These are phyloP conservation scores for Thymus mandschuricus DNA, from an alignment of 257 asterid genomes.

Conservation along the genomic window DNA sequence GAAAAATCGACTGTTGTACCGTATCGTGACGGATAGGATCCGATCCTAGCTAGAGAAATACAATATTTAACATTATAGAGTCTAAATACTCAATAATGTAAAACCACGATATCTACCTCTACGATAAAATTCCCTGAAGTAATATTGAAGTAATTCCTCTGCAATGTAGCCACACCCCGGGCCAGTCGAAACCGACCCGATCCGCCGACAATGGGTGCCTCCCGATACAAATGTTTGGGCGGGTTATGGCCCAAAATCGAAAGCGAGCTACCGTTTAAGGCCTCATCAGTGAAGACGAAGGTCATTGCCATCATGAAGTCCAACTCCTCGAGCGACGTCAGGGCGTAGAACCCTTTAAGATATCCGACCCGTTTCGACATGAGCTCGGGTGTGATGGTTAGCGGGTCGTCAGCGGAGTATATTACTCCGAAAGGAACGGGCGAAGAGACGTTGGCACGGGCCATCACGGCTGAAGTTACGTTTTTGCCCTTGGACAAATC, in stretches of 20 bases:
- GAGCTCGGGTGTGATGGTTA: constrained; percentile 15
- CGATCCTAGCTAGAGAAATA: too few species aligned
- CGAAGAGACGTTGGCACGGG: constrained; percentile 11
- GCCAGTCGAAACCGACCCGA: constrained; percentile 26
- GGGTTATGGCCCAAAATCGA: constrained; percentile 26
- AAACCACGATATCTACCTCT: constrained; percentile 15
- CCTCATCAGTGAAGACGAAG: constrained; percentile 15
- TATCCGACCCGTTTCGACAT: constrained; percentile 24
- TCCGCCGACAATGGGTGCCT: constrained; percentile 28
- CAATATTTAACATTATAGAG: too few species aligned
- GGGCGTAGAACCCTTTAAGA: not conserved
- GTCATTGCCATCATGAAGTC: constrained; percentile 13
- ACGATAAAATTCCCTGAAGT: not conserved
- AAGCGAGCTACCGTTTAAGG: constrained; percentile 28
- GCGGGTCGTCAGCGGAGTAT: constrained; percentile 12
- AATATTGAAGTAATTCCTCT: not conserved
- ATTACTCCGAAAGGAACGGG: not conserved
- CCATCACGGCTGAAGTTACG: constrained; percentile 20
- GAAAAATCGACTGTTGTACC: too few species aligned
- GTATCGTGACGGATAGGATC: too few species aligned
- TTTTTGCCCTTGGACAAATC: not conserved
- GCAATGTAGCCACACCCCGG: constrained; percentile 5
- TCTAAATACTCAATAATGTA: not conserved
- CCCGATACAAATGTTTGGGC: not conserved
- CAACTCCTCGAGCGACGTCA: constrained; percentile 22